Conservation (phyloP, 352 stramenopile genomes). For the Pelagophyceae sp. region DNA sequence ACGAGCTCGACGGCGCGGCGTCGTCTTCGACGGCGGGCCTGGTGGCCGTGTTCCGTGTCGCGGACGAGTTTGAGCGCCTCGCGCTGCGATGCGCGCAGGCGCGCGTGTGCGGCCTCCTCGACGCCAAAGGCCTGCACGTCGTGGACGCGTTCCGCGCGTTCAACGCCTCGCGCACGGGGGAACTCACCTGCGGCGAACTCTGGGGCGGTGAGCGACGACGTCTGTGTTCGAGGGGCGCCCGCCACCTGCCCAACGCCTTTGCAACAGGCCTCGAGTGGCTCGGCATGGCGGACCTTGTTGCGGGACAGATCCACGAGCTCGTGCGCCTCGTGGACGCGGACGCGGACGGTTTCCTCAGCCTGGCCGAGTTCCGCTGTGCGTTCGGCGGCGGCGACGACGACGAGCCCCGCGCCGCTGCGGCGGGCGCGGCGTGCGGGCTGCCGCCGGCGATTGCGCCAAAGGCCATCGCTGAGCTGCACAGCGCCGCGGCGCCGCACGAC, state of each 20-base stretch:
- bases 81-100: conserved; percentile 68
- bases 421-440: conserved; percentile 42
- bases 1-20: conserved; percentile 27
- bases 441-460: conserved; percentile 45
- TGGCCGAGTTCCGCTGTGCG: conserved; percentile 74
- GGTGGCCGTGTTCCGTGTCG: conserved; percentile 90
- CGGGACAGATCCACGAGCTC: conserved; percentile 58
- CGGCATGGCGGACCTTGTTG: conserved; percentile 45
- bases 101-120: conserved; percentile 64
- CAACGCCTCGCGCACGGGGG: conserved; percentile 68
- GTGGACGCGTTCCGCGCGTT: conserved; percentile 76
- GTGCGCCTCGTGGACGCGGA: conserved; percentile 72
- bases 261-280: conserved; percentile 12
- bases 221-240: no score
- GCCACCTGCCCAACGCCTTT: no score
- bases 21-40: conserved; percentile 85
- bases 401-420: conserved; percentile 44
- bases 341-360: conserved; percentile 68
- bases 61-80: conserved; percentile 90
- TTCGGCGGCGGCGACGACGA: conserved; percentile 53
- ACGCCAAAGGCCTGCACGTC: conserved; percentile 66
- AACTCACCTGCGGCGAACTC: conserved; percentile 68
- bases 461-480: conserved; percentile 46
- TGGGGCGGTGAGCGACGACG: no score
- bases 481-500: conserved; percentile 34